phyloP scores from a whole-genome alignment of 495 filamentous ascomycete species.

The Haplographium delicatum region DNA sequence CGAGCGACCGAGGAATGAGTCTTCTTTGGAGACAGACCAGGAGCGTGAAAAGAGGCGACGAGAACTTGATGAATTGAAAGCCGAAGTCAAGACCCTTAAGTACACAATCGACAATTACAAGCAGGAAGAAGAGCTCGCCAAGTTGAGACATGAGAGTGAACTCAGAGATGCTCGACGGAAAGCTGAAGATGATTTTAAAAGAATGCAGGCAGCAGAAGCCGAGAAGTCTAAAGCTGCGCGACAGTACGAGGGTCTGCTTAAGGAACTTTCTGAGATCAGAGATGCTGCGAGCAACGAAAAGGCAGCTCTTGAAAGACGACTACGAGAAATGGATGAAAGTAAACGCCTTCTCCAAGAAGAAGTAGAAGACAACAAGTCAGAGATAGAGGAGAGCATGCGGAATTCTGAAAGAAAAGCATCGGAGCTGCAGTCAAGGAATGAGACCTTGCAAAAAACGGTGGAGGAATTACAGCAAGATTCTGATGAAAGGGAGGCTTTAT shows the following conservation, averaged over 20 bases:
- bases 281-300: conserved; percentile 63
- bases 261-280: conserved; percentile 66
- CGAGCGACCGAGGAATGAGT: conserved; percentile 32
- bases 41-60: conserved; percentile 17
- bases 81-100: conserved; percentile 47
- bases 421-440: conserved; percentile 67
- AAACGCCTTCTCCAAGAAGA: conserved; percentile 69
- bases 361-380: conserved; percentile 66
- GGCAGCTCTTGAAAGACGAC: conserved; percentile 62
- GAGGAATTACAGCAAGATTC: conserved; percentile 70
- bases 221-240: conserved; percentile 60
- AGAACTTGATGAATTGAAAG: conserved; percentile 45
- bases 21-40: conserved; percentile 14
- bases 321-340: conserved; percentile 67
- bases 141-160: conserved; percentile 75
- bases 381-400: conserved; percentile 64
- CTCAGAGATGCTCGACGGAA: conserved; percentile 67
- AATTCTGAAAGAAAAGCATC: conserved; percentile 61
- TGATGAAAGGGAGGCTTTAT: conserved; percentile 51
- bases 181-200: conserved; percentile 77
- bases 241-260: conserved; percentile 65
- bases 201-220: conserved; percentile 68
- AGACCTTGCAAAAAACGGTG: conserved; percentile 59
- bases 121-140: conserved; percentile 77
- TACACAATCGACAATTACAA: conserved; percentile 61